Evolutionary conservation across 2,329 filamentous ascomycete genomes (phyloP), one percentile per base, ranked within the genome.

Genomic region (Calonectria crousiana): DNA sequence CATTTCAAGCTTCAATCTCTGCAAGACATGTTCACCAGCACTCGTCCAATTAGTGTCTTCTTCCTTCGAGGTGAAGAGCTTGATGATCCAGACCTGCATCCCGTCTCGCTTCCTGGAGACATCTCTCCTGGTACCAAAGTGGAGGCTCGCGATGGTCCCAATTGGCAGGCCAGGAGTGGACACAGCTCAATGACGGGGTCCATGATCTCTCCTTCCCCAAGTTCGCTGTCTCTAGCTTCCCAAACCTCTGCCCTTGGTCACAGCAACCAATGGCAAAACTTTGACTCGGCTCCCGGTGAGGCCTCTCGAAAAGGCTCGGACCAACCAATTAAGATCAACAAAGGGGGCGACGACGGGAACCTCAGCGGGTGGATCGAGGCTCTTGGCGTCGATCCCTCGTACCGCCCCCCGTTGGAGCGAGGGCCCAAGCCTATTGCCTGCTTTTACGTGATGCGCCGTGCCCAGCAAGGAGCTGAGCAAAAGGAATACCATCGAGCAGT

Each of bases 21-120:
- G 51, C 94, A 96, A 83, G 95, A 96, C 80, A 97, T 97, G 95
- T 97, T 97, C 82, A 95, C 93, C 20, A 97, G 94, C 81, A 96
- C 94, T 6, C 89, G 94, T 3, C 93, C 94, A 1, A 91, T 95
- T 58, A 97, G 94, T 82, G 90, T 96, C 20, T 86, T 97, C 10
- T 96, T 95, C 79, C 87, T 97, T 3, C 91, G 93, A 38, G 95
- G 95, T 34, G 93, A 94, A 28, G 94, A 95, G 32, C 86, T 91
- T 11, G 95, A 97, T 80, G 95, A 97, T 80, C 94, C 94, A 1
- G 95, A 97, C 81, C 85, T 93, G 14, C 92, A 95, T 80, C 95
- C 95, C 0, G 94, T 97, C 13, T 90, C 91, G 56, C 89, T 97
- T 16, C 89, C 91, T 0, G 93, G 94, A 23, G 93, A 95, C 68